phyloP scores from a whole-genome alignment of 148 eudicot species.

The Rhododendron kiyosumense region DNA sequence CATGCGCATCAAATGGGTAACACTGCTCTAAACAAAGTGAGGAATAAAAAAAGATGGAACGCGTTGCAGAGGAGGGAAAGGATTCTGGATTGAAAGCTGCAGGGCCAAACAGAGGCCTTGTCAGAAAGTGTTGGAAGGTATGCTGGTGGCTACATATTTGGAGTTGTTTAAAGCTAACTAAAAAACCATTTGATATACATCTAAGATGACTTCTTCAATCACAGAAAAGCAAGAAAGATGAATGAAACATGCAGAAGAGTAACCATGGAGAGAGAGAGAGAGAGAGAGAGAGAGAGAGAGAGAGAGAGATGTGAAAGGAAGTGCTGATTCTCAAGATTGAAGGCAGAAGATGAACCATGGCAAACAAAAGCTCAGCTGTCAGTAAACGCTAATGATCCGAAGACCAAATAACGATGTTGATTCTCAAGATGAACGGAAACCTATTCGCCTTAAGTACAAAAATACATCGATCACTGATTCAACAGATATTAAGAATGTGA shows the following conservation, averaged over 20 bases:
- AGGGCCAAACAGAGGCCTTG: not conserved
- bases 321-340: no score
- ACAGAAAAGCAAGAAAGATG: not conserved
- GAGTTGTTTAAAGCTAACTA: not conserved
- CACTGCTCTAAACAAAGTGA: not conserved
- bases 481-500: not conserved
- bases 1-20: not conserved
- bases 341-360: no score
- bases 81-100: not conserved
- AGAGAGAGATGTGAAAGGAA: no score
- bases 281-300: no score
- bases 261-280: no score
- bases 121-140: not conserved
- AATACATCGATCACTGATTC: not conserved
- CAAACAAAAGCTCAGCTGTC: not conserved
- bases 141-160: no score
- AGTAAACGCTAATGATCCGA: not conserved
- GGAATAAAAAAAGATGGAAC: not conserved
- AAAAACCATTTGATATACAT: not conserved
- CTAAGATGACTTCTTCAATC: slow-evolving; percentile 1
- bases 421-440: no score
- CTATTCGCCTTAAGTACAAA: no score
- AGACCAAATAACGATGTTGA: no score
- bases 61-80: not conserved
- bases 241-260: no score